These are phyloP conservation scores for Conticribra guillardii DNA, from an alignment of 108 stramenopile species.

Conservation along the genomic window DNA sequence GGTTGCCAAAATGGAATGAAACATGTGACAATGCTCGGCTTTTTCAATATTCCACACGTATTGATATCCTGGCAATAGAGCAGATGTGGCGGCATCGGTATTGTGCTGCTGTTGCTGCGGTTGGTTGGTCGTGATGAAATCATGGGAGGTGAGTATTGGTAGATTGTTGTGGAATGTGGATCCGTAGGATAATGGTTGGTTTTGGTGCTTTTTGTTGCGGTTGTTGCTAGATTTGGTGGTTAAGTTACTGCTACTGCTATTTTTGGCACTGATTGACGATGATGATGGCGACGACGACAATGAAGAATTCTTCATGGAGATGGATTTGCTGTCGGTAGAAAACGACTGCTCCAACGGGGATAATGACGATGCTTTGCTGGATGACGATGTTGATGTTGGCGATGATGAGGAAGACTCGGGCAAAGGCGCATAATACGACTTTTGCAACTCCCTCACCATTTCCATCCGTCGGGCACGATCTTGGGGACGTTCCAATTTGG, in stretches of 20 bases:
- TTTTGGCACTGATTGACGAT: background rate
- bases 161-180: slow-evolving; percentile 8
- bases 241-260: background rate
- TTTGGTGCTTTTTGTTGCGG: background rate
- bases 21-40: slow-evolving; percentile 65
- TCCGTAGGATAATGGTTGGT: slow-evolving; percentile 1
- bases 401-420: slow-evolving; percentile 2
- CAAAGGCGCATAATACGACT: slow-evolving; percentile 33
- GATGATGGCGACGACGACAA: background rate
- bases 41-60: slow-evolving; percentile 63
- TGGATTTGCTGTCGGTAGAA: background rate
- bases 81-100: background rate
- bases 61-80: slow-evolving; percentile 59
- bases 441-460: slow-evolving; percentile 39
- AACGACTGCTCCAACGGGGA: background rate
- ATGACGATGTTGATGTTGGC: background rate
- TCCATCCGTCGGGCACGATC: slow-evolving; percentile 38
- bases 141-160: background rate
- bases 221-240: too few relatives aligned
- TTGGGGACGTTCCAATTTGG: slow-evolving; percentile 19
- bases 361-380: background rate
- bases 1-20: slow-evolving; percentile 53
- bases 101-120: slow-evolving; percentile 14
- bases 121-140: slow-evolving; percentile 15
- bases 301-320: background rate